Evolutionary conservation across 805 yeast genomes (phyloP), one percentile per base, ranked within the genome.

Genomic region (Saturnispora halmiae): DNA sequence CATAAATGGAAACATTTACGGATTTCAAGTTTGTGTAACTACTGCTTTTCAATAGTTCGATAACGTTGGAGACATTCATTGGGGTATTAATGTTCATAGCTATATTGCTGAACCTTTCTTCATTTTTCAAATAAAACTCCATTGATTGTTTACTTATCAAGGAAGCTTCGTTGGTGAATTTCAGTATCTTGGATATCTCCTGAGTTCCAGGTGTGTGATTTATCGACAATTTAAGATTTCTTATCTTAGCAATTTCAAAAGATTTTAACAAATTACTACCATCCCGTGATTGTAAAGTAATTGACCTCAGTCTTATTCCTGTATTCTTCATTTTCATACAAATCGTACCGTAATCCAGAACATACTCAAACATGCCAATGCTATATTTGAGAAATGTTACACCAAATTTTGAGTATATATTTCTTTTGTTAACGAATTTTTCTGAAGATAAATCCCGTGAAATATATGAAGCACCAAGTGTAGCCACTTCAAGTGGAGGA

Each of bases 1-100:
- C 42, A 21, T 40, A 40, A 16, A 40, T 34, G 10, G 38, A 33
- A 10, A 40, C 15, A 16, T 40, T 40, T 10, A 40, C 22, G 13
- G 36, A 21, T 10, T n/a, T 40, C 9, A 40, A 30, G 18, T 40
- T 33, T 6, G n/a, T 21, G 19, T 21, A 29, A 9, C 22, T 19
- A 6, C 13, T 6, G 8, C 15, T 24, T 11, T 24, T 24, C 15
- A 40, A 16, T 10, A 40, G 24, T 6, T 11, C 29, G 10, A 26
- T 22, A 21, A 40, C 42, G 22, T 28, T 30, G 6, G 9, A 11
- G 13, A 40, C 37, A 28, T 25, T 22, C 9, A 34, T 22, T 24
- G 27, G 34, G 19, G 29, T 11, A 5, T 38, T 32, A 16, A 40
- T 28, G 11, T 27, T 29, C 4, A 40, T 11, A 20, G 11, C 7